Evolutionary conservation across 805 yeast genomes (phyloP).

Genomic region (Monosporozyma unispora): DNA sequence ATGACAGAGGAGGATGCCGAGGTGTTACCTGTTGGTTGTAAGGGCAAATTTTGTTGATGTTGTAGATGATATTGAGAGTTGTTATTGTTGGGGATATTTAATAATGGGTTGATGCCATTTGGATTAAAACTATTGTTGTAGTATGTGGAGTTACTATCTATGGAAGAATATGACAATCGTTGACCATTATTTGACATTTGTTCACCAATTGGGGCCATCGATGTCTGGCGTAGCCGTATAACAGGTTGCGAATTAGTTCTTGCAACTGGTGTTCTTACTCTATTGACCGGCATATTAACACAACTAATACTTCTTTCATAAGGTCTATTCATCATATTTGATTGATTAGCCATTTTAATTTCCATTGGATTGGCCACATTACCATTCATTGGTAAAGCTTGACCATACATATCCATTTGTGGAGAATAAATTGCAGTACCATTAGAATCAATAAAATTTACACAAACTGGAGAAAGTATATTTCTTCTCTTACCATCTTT

Average conservation of each 20-base stretch:
- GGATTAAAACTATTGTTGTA: background rate
- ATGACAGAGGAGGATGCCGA: background rate
- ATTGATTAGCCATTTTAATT: background rate
- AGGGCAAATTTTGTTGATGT: background rate
- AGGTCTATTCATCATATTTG: background rate
- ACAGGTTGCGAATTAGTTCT: conserved; percentile 2
- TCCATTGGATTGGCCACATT: background rate
- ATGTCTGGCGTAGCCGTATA: background rate
- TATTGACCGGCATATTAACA: background rate
- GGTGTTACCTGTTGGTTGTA: background rate
- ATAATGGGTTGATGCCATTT: background rate
- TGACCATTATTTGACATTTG: background rate
- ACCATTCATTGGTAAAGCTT: background rate
- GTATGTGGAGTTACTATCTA: background rate
- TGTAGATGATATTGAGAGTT: background rate
- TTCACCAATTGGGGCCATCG: background rate
- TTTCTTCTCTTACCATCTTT: conserved; percentile 28
- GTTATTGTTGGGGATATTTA: background rate
- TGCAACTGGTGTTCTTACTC: background rate
- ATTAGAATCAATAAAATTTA: conserved; percentile 13
- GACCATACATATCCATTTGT: background rate
- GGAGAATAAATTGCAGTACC: background rate
- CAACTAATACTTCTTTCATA: conserved; percentile 3
- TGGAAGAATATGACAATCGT: background rate
- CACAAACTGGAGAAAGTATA: conserved; percentile 23